phyloP scores from a whole-genome alignment of 192 early-diverging fungal genomes.

The Anaeromyces robustus region DNA sequence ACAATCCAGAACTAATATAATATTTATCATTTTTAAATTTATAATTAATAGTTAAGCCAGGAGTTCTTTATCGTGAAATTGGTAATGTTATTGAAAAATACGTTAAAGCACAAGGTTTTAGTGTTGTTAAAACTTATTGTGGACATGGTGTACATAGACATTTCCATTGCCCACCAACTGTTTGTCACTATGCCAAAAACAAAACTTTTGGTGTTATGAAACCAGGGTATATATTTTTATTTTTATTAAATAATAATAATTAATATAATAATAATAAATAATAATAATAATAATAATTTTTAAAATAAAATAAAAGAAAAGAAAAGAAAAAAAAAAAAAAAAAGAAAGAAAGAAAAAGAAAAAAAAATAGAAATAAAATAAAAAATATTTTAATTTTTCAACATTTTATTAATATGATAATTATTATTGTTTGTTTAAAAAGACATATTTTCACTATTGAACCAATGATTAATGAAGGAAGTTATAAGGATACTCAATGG shows the following conservation, averaged over 20 bases:
- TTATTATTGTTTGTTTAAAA: not conserved
- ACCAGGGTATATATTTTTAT: slow-evolving; percentile 53
- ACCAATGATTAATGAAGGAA: slow-evolving; percentile 95
- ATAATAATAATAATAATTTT: too few species aligned
- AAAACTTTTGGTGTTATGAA: slow-evolving; percentile 94
- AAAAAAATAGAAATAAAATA: too few species aligned
- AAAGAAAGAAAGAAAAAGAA: too few species aligned
- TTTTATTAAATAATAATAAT: too few species aligned
- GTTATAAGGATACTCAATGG: slow-evolving; percentile 41
- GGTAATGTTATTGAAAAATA: slow-evolving; percentile 78
- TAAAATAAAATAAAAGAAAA: too few species aligned
- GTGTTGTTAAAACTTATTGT: slow-evolving; percentile 80
- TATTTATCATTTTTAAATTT: not conserved
- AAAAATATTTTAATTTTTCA: too few species aligned
- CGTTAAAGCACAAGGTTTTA: slow-evolving; percentile 71
- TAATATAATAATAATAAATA: too few species aligned
- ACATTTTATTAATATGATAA: too few species aligned
- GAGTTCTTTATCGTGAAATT: slow-evolving; percentile 78
- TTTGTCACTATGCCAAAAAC: slow-evolving; percentile 92
- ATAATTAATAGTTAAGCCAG: slow-evolving; percentile 59
- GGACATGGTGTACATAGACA: slow-evolving; percentile 79
- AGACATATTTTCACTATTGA: slow-evolving; percentile 77
- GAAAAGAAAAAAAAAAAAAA: too few species aligned
- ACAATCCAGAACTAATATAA: too few species aligned
- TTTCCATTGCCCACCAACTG: slow-evolving; percentile 82